A percentile compares a stretch with the other conserved stretches of the same genome.
Evolutionary conservation across 371 early-diverging fungal genomes (phyloP).

Genomic region (Haplosporangium sp.): DNA sequence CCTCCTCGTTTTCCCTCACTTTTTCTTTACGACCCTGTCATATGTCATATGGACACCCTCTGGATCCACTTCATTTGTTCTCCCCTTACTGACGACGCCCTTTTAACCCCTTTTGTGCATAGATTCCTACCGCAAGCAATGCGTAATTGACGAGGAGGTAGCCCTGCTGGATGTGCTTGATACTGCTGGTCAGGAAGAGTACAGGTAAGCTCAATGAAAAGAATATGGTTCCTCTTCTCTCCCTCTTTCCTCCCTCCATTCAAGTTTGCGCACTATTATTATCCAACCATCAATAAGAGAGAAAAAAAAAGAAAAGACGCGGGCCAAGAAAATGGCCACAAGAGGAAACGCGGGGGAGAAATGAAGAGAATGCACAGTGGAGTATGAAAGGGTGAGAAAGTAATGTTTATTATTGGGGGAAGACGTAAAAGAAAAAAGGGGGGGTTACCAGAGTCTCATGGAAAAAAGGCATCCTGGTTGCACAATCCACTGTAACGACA

Average conservation of each 20-base stretch:
- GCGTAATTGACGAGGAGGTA: constrained; percentile 83
- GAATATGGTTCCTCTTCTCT: not conserved
- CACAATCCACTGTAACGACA: too few relatives aligned
- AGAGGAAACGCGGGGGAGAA: too few relatives aligned
- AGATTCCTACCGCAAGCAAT: constrained; percentile 94
- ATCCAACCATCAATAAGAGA: too few relatives aligned
- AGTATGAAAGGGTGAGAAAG: too few relatives aligned
- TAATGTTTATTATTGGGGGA: too few relatives aligned
- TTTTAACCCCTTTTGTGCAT: constrained; percentile 5
- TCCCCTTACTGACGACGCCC: not conserved
- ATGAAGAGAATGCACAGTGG: too few relatives aligned
- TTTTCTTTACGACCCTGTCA: not conserved
- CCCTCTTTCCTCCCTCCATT: not conserved
- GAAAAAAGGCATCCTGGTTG: too few relatives aligned
- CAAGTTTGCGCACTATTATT: not conserved
- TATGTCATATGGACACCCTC: too few relatives aligned
- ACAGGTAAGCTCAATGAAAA: constrained; percentile 64
- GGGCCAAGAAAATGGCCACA: too few relatives aligned
- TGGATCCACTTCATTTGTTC: not conserved
- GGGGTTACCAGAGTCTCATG: too few relatives aligned
- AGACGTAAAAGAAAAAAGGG: too few relatives aligned
- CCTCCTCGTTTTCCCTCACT: constrained; percentile 4
- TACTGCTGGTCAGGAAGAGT: constrained; percentile 96
- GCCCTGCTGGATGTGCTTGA: constrained; percentile 92
- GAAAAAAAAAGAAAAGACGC: not conserved